Conservation (phyloP, 1,139 yeast species). For the Trichomonascaceae sp. region DNA sequence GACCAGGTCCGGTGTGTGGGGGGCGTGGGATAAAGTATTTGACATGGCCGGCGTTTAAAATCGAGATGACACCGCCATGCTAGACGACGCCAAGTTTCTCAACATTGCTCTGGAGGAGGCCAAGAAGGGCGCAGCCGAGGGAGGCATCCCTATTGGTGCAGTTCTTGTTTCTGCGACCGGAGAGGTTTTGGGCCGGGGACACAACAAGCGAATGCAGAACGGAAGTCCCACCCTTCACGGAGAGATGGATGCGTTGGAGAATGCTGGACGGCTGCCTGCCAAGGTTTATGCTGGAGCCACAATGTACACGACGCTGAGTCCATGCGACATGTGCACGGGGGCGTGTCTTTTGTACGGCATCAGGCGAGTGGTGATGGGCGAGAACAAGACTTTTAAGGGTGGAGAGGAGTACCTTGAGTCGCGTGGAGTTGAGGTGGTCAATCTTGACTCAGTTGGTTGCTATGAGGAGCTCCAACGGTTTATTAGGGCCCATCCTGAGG, state of each 20-base stretch:
- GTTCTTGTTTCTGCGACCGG: slow-evolving; percentile 67
- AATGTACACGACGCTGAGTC: slow-evolving; percentile 83
- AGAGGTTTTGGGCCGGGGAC: slow-evolving; percentile 71
- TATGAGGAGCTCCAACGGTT: slow-evolving; percentile 62
- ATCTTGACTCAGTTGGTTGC: slow-evolving; percentile 55
- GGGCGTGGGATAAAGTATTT: neutral
- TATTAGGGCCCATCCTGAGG: slow-evolving; percentile 61
- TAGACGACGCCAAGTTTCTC: slow-evolving; percentile 18
- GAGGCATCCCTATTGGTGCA: slow-evolving; percentile 89
- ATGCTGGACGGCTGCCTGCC: slow-evolving; percentile 74
- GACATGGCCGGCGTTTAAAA: no score
- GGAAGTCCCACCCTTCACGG: slow-evolving; percentile 70
- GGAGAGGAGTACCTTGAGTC: slow-evolving; percentile 55
- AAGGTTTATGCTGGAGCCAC: slow-evolving; percentile 41
- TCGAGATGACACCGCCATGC: no score
- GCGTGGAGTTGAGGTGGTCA: slow-evolving; percentile 64
- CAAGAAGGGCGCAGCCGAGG: slow-evolving; percentile 47
- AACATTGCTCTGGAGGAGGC: slow-evolving; percentile 26
- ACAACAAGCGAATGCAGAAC: slow-evolving; percentile 77
- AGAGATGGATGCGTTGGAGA: slow-evolving; percentile 77
- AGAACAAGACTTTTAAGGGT: slow-evolving; percentile 67
- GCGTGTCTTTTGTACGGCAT: slow-evolving; percentile 82
- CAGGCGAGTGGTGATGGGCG: slow-evolving; percentile 78
- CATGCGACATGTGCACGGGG: slow-evolving; percentile 92
- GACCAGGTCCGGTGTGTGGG: no score